Base-by-base conservation (phyloP, 805 yeast species). In the Millerago galiae region DNA sequence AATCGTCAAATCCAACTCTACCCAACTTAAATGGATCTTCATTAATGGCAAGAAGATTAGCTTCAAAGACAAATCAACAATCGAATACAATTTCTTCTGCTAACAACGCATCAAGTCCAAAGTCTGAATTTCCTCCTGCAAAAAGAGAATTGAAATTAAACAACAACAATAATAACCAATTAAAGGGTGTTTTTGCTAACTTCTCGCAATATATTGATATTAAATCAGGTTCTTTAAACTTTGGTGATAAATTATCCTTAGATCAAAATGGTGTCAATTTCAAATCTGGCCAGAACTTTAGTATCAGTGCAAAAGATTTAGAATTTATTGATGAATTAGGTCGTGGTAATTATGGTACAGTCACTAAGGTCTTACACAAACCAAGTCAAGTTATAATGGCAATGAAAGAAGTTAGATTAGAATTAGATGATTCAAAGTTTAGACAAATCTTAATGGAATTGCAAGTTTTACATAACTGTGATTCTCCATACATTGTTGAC, bases 311-410 rank as follows among this genome's bases (percentile, higher is more conserved):
- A 42, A 95, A 88, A 52, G 95, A 93, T 56, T 63, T 85, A 43
- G 83, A 83, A 54, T 79, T 84, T 49, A 70, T 87, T 44, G 95
- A 83, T 40, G 98, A 91, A 62, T 68, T 93, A 36, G 99, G 99
- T 2, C 77, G 91, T 37, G 99, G 99, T 9, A 93, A 93, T 65
- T 93, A 93, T 62, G 99, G 99, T 41, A 86, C 95, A 1, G 99
- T 93, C 8, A 78, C 90, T 17, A 90, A 89, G 62, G 99, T 91
- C 3, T 66, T 87, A 35, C 97, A 93, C 63, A 87, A 81, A 56
- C 98, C 98, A 11, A 89, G 96, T 0, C 85, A 88, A 16, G 84
- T 91, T 15, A 65, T 80, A 15, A 89, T 93, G 97, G 98, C 98
- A 2, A 88, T 93, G 95, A 93, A 93, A 62, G 98, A 93, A 61